Evolutionary conservation across 2,329 filamentous ascomycete species (phyloP).

Genomic region (Phialophora expanda): DNA sequence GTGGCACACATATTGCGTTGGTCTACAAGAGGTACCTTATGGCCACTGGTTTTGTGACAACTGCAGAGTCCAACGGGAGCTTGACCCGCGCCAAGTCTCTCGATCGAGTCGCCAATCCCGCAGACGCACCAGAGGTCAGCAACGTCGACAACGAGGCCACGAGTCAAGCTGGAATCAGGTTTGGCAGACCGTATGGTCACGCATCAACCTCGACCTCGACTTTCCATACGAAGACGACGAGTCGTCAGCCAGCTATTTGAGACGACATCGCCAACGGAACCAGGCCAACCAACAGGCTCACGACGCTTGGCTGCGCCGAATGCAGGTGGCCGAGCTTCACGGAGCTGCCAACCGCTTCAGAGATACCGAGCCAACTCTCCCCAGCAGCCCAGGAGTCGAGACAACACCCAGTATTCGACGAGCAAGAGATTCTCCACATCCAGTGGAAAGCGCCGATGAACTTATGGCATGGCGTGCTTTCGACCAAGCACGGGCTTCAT

Average conservation of each 20-base stretch:
- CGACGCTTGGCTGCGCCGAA: conserved; percentile 79
- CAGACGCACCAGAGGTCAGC: conserved; percentile 54
- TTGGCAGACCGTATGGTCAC: conserved; percentile 89
- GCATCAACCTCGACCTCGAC: conserved; percentile 76
- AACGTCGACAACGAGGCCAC: conserved; percentile 49
- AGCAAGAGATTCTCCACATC: conserved; percentile 48
- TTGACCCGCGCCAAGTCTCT: conserved; percentile 45
- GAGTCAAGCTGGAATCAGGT: conserved; percentile 73
- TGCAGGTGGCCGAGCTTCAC: conserved; percentile 79
- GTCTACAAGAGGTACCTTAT: conserved; percentile 74
- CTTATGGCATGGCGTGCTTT: conserved; percentile 87
- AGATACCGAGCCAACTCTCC: conserved; percentile 67
- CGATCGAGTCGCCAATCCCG: conserved; percentile 52
- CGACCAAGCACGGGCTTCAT: conserved; percentile 77
- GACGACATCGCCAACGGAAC: conserved; percentile 55
- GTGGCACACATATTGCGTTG: conserved; percentile 91
- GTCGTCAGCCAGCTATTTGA: conserved; percentile 61
- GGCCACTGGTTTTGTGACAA: conserved; percentile 91
- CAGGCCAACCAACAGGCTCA: conserved; percentile 63
- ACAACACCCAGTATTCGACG: conserved; percentile 48
- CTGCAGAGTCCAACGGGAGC: conserved; percentile 62
- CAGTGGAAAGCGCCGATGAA: conserved; percentile 78
- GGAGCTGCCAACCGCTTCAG: conserved; percentile 74
- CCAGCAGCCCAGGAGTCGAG: conserved; percentile 25
- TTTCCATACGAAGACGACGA: conserved; percentile 81